Evolutionary conservation across 352 stramenopile genomes (phyloP), one percentile per base, ranked within the genome.

Genomic region (Phytopythium sindhum): DNA sequence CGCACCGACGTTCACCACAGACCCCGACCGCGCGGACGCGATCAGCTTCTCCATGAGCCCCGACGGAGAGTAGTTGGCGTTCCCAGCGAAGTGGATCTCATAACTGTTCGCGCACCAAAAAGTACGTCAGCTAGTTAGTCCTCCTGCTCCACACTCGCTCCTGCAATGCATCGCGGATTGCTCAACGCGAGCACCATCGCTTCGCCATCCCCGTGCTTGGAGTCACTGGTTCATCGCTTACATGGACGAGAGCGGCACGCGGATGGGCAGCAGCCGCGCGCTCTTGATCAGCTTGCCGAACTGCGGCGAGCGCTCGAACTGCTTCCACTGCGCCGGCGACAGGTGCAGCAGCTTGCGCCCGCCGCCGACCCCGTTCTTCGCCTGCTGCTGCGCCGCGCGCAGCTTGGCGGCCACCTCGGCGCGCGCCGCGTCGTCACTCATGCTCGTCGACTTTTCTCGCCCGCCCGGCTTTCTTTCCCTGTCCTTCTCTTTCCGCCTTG

Each of bases 41-140:
- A 96, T 88, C 35, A 95, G 78, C 44, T 86, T 88, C 61, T 96
- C 87, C 85, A 96, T 94, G 28, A 96, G 61, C 17, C 72, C 70
- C 1, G 84, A 92, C 3, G 87, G 87, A 42, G 84, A 68, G 50
- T 88, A 84, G 64, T 72, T 84, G 41, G 75, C 79, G 35, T 84
- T 77, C 45, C 73, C 65, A 12, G 75, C 74, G 53, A 88, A 92
- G 51, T 96, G 82, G 64, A 94, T 89, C 70, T 96, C 87, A 42
- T 95, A 95, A 57, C 85, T 93, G 60, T 28, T 23, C n/a, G 4
- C 45, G 4, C 12, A 10, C 15, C 47, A 54, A 2, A 11, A 23
- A 29, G 47, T 31, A 31, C 47, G 47, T 52, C 47, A 35, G 47
- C 15, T 26, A 7, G 42, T 48, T 48, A 48, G 42, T 9, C 23